phyloP scores from a whole-genome alignment of 768 basidiomycete genomes.

The Cantharellus cinnabarinus region DNA sequence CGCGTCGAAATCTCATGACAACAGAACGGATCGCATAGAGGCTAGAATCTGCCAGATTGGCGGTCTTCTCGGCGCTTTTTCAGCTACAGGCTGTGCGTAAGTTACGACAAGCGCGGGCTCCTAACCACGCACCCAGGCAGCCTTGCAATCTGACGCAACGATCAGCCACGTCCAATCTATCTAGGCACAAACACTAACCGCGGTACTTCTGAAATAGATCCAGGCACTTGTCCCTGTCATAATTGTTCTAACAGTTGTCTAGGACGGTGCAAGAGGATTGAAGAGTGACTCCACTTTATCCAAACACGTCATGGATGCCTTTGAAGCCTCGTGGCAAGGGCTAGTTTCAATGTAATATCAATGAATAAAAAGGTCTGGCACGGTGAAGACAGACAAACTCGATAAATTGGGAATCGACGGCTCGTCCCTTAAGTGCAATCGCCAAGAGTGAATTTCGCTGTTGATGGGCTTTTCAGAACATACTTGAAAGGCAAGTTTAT shows the following conservation, averaged over 20 bases:
- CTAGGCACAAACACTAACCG: neutral
- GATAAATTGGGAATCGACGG: neutral
- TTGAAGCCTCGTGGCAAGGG: neutral
- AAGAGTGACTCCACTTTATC: neutral
- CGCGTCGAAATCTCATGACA: too few relatives aligned
- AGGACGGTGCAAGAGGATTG: neutral
- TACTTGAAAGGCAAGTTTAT: neutral
- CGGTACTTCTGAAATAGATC: neutral
- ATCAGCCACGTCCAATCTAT: neutral
- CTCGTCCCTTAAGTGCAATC: neutral
- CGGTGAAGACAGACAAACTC: neutral
- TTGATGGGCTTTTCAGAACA: neutral
- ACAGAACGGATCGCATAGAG: too few relatives aligned
- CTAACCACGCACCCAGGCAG: neutral
- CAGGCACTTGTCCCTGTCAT: neutral
- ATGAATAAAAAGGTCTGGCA: neutral
- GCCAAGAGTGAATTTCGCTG: neutral
- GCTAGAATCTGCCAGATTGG: too few relatives aligned
- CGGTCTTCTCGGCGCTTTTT: too few relatives aligned
- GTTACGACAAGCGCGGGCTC: neutral
- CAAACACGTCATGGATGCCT: neutral
- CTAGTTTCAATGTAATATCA: neutral
- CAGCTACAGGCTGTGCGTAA: too few relatives aligned
- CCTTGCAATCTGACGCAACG: neutral
- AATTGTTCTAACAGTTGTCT: neutral